Evolutionary conservation across 768 basidiomycete species (phyloP), one percentile per base, ranked within the genome.

Genomic region (Termitomyces sp.): DNA sequence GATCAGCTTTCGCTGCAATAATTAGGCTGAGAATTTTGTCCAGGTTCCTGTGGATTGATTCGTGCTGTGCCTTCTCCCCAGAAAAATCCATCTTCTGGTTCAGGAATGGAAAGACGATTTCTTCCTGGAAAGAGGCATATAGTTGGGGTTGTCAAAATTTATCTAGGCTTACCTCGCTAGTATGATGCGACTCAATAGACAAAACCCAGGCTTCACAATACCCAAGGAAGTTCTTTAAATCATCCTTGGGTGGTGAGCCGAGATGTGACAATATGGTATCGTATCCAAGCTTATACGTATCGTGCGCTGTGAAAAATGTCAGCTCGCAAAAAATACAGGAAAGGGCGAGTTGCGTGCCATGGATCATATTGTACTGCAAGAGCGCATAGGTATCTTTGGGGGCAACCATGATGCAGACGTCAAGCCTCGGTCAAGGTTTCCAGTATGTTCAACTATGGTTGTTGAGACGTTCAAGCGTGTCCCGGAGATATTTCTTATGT

Each of bases 141-240:
- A 20, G 8, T 7, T n/a, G 38, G 4, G 8, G 32, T 55, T 5
- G 4, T 4, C 1, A 1, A 36, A 12, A 24, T 8, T 13, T 15
- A n/a, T 8, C 9, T n/a, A 5, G 18, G 16, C 52, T 59, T 64
- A 65, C 75, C 66, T 79, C 78, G 33, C 68, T 70, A 24, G 73
- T 65, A 60, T 79, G 77, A 61, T 79, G 78, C 5, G 67, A 65
- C 20, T 68, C 71, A 28, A 80, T 73, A 13, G 71, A 66, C 38
- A 65, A 57, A 2, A 68, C 74, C 76, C 77, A 79, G 4, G 76
- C 74, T 56, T 73, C 68, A 58, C 75, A 75, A 52, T 79, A 78
- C 0, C 76, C 76, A 9, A 80, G 65, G 58, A 79, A 79, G 65
- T 79, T 79, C 36, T 62, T 53, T 22, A 78, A 68, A 59, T 78